phyloP scores from a whole-genome alignment of 352 stramenopile genomes.

The Phytophthora colocasiae region DNA sequence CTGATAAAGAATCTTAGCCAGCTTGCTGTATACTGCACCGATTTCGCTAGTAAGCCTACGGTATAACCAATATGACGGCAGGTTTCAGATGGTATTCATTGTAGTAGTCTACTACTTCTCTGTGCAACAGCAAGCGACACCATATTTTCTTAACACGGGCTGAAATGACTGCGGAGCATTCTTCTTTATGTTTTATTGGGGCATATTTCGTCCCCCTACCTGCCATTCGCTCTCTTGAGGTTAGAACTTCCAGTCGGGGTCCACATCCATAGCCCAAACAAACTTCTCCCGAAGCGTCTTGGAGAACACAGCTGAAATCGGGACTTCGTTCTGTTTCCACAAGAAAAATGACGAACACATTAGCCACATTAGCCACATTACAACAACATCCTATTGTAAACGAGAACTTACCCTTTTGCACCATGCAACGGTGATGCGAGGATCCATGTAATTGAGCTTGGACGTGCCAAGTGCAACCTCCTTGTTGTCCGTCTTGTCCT shows the following conservation, averaged over 20 bases:
- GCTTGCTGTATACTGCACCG: not conserved
- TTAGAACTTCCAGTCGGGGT: slow-evolving; percentile 96
- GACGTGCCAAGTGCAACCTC: slow-evolving; percentile 98
- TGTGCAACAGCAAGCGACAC: too few relatives aligned
- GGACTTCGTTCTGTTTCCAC: slow-evolving; percentile 90
- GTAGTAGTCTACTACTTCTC: too few relatives aligned
- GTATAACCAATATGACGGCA: too few relatives aligned
- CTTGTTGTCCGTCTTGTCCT: slow-evolving; percentile 99
- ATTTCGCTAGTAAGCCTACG: too few relatives aligned
- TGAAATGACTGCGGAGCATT: slow-evolving; percentile 8
- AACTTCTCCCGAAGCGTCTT: slow-evolving; percentile 99
- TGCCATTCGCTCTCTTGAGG: slow-evolving; percentile 6
- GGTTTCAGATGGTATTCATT: too few relatives aligned
- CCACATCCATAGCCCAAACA: slow-evolving; percentile 99
- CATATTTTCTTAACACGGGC: not conserved
- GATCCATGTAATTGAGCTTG: slow-evolving; percentile 99
- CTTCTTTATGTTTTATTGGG: slow-evolving; percentile 34
- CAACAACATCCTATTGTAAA: slow-evolving; percentile 28
- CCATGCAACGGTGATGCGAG: slow-evolving; percentile 99
- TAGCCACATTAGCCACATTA: slow-evolving; percentile 9
- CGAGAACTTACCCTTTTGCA: slow-evolving; percentile 97
- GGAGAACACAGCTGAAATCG: slow-evolving; percentile 98
- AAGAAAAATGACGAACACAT: slow-evolving; percentile 9
- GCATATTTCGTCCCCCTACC: slow-evolving; percentile 1
- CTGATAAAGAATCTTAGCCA: slow-evolving; percentile 21